These are phyloP conservation scores for Platismatia glauca DNA, from an alignment of 495 filamentous ascomycete species.

Conservation along the genomic window DNA sequence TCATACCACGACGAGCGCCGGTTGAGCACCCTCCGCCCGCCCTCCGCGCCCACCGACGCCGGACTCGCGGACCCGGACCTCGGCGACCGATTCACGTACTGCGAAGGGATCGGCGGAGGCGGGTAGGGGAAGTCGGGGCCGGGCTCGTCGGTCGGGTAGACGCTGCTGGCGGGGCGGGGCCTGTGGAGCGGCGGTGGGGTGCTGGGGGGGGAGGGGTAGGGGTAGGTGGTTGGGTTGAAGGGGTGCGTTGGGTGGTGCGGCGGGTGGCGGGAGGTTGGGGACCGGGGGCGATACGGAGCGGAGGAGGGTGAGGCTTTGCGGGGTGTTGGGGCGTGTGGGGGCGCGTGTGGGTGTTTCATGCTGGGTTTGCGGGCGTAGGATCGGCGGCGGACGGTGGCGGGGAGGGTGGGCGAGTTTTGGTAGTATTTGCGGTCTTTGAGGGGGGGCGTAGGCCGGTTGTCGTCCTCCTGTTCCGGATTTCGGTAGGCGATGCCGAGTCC, in stretches of 20 bases:
- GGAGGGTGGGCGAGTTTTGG: not conserved
- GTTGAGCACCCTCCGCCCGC: not conserved
- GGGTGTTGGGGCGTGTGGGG: not conserved
- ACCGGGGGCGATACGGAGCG: not conserved
- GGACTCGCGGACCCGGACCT: not conserved
- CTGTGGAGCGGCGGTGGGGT: not conserved
- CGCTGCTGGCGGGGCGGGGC: not conserved
- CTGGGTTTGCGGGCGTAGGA: not conserved
- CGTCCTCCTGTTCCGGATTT: not conserved
- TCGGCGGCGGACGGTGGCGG: not conserved
- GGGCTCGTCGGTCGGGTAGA: not conserved
- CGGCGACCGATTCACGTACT: not conserved
- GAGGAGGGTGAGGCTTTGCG: not conserved
- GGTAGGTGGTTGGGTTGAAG: conserved; percentile 1
- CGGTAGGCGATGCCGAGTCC: not conserved
- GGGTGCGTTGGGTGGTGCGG: not conserved
- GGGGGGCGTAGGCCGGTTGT: not conserved
- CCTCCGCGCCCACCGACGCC: not conserved
- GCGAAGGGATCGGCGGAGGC: not conserved
- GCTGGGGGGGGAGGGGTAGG: not conserved
- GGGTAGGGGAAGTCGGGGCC: not conserved
- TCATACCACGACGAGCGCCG: conserved; percentile 1
- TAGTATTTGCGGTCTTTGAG: not conserved
- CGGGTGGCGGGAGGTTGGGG: not conserved
- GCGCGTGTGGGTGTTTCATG: not conserved